These are phyloP conservation scores for Exsudoporus frostii DNA, from an alignment of 768 basidiomycete genomes.

Conservation along the genomic window DNA sequence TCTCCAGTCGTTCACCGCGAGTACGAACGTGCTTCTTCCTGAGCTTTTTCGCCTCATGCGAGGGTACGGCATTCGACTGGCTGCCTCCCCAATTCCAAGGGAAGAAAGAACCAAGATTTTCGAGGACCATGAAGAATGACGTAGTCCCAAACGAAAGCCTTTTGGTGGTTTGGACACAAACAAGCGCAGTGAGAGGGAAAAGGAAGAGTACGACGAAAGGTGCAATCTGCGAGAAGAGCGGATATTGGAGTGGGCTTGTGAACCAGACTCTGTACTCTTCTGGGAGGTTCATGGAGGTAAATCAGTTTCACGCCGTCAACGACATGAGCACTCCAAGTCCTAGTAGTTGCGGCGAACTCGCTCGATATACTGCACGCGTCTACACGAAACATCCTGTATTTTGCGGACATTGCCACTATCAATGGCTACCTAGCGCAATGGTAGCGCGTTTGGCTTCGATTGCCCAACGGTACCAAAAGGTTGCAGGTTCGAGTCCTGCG, in stretches of 20 bases:
- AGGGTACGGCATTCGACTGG: conserved; percentile 20
- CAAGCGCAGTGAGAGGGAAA: conserved; percentile 35
- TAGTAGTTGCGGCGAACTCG: conserved; percentile 19
- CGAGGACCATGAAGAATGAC: conserved; percentile 51
- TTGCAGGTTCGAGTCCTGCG: conserved; percentile 97
- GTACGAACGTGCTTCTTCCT: conserved; percentile 51
- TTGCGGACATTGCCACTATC: accelerated
- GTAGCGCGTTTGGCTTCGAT: conserved; percentile 96
- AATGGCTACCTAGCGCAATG: conserved; percentile 85
- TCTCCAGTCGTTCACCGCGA: conserved; percentile 53
- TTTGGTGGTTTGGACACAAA: conserved; percentile 29
- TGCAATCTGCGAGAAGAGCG: conserved; percentile 52
- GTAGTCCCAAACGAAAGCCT: conserved; percentile 29
- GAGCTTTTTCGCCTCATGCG: conserved; percentile 41
- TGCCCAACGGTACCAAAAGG: conserved; percentile 79
- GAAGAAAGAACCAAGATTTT: conserved; percentile 49
- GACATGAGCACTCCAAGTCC: conserved; percentile 26
- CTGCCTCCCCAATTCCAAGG: conserved; percentile 62
- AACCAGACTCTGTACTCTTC: conserved; percentile 41
- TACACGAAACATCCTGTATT: neutral
- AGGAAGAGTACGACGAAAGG: conserved; percentile 54
- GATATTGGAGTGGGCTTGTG: conserved; percentile 36
- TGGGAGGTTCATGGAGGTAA: conserved; percentile 42
- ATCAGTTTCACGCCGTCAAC: conserved; percentile 25
- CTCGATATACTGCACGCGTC: conserved; percentile 12